Conservation (phyloP, 805 yeast genomes). For the Brettanomyces bruxellensis region DNA sequence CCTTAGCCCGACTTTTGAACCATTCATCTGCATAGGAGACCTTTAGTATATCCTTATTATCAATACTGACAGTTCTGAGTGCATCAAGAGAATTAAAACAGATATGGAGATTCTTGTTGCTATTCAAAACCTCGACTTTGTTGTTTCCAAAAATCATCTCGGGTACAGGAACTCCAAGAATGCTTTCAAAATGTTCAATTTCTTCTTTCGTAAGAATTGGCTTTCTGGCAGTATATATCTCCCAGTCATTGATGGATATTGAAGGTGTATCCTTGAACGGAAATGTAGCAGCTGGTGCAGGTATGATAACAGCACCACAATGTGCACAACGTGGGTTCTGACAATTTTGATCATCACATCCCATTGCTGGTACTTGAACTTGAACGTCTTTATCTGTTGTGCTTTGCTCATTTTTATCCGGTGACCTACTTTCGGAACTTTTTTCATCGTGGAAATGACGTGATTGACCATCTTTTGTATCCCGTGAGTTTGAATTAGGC, state of each 20-base stretch:
- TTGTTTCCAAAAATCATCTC: constrained; percentile 97
- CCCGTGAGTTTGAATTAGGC: not conserved
- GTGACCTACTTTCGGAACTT: not conserved
- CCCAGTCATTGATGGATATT: constrained; percentile 69
- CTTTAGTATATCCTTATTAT: constrained; percentile 37
- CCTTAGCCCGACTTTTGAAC: constrained; percentile 36
- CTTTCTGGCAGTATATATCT: constrained; percentile 56
- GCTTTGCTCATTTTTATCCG: not conserved
- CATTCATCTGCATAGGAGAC: constrained; percentile 88
- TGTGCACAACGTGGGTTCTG: constrained; percentile 36
- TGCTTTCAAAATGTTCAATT: constrained; percentile 54
- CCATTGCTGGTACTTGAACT: constrained; percentile 12
- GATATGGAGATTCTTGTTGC: constrained; percentile 24
- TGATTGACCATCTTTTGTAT: not conserved
- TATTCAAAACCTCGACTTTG: constrained; percentile 33
- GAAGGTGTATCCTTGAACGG: constrained; percentile 63
- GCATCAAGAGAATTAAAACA: constrained; percentile 77
- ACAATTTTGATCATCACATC: constrained; percentile 10
- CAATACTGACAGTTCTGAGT: constrained; percentile 42
- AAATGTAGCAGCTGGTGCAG: constrained; percentile 58
- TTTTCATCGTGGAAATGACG: not conserved
- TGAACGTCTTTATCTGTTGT: not conserved
- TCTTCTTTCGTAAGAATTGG: constrained; percentile 74
- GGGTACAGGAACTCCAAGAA: constrained; percentile 76
- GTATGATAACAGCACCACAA: constrained; percentile 71